These are phyloP conservation scores for Solanum hybrid DNA, from an alignment of 305 asterid species.

Conservation along the genomic window DNA sequence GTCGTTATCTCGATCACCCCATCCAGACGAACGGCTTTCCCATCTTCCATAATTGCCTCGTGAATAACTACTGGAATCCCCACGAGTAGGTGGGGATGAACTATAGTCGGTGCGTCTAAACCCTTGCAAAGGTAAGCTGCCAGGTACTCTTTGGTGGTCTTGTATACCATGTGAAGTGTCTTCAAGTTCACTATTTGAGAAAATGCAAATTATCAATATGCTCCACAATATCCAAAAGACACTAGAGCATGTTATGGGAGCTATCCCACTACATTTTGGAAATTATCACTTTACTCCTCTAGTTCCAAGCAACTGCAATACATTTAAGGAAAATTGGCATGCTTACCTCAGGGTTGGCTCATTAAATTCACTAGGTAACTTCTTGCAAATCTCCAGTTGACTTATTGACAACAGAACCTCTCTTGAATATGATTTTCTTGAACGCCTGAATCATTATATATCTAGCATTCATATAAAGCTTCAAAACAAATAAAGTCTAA, in stretches of 20 bases:
- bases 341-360: slow-evolving; percentile 48
- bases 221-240: background rate
- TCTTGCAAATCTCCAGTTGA: slow-evolving; percentile 65
- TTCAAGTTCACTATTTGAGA: slow-evolving; percentile 50
- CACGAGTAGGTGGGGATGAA: slow-evolving; percentile 76
- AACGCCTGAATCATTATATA: slow-evolving; percentile 44
- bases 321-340: background rate
- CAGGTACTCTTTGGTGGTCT: slow-evolving; percentile 53
- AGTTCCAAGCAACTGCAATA: background rate
- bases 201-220: background rate
- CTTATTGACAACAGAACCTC: slow-evolving; percentile 62
- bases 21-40: slow-evolving; percentile 58
- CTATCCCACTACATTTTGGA: background rate
- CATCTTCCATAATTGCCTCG: slow-evolving; percentile 61
- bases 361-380: slow-evolving; percentile 56
- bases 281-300: background rate
- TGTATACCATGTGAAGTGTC: slow-evolving; percentile 37
- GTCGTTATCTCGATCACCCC: slow-evolving; percentile 62
- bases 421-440: slow-evolving; percentile 45
- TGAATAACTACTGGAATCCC: slow-evolving; percentile 36
- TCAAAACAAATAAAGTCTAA: background rate
- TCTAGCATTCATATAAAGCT: background rate
- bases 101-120: slow-evolving; percentile 51
- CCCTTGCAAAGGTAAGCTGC: slow-evolving; percentile 40
- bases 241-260: background rate